Percentiles rank a stretch among this genome's conserved stretches.
Conservation (phyloP, 352 stramenopile genomes). For the Phytophthora sojae region DNA sequence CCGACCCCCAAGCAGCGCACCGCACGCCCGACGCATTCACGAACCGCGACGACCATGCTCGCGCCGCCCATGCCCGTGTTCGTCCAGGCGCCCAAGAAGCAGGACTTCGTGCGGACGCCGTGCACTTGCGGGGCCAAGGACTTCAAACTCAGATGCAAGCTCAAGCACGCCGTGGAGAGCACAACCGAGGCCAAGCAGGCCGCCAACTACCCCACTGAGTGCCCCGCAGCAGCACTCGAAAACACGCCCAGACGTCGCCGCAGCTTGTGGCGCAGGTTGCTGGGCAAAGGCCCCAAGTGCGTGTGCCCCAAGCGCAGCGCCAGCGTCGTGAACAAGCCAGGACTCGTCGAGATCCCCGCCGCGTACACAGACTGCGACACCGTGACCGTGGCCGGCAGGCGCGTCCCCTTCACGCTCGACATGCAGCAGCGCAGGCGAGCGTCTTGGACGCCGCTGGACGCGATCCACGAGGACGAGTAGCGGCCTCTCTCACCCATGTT, state of each 20-base stretch:
- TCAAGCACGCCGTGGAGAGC: conserved; percentile 16
- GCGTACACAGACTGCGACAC: conserved; percentile 47
- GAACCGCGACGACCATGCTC: conserved; percentile 9
- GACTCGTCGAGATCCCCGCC: conserved; percentile 38
- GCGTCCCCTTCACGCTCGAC: conserved; percentile 51
- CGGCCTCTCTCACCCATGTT: neutral
- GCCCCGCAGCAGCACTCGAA: neutral
- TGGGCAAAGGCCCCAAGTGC: conserved; percentile 58
- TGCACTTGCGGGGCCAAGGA: conserved; percentile 32
- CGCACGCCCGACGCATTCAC: conserved; percentile 3
- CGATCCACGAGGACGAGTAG: conserved; percentile 47
- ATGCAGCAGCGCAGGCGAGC: conserved; percentile 48
- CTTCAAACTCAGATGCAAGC: conserved; percentile 25
- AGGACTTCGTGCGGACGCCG: neutral
- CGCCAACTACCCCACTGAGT: conserved; percentile 27
- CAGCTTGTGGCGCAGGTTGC: conserved; percentile 55
- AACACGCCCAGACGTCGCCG: conserved; percentile 15
- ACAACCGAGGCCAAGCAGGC: conserved; percentile 25
- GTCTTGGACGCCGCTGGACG: conserved; percentile 45
- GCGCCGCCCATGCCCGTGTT: conserved; percentile 27
- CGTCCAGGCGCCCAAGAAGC: conserved; percentile 16
- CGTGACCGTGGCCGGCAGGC: conserved; percentile 52
- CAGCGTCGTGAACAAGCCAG: conserved; percentile 10
- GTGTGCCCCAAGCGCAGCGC: conserved; percentile 35
- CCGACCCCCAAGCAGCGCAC: conserved; percentile 2